These are phyloP conservation scores for Peronosclerospora sorghi DNA, from an alignment of 352 stramenopile genomes.

Conservation along the genomic window DNA sequence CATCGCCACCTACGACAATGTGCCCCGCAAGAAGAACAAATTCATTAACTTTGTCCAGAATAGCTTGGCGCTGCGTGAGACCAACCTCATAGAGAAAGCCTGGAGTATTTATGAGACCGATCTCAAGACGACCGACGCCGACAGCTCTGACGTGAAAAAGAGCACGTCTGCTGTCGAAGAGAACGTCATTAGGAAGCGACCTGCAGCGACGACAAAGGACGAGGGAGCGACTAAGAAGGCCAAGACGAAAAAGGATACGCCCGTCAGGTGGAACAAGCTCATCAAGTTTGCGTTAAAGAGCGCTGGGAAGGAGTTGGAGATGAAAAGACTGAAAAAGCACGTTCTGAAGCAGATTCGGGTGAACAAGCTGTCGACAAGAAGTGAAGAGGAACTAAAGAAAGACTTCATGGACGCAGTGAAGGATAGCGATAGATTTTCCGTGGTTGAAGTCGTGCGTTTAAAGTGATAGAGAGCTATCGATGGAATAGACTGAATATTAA, in stretches of 20 bases:
- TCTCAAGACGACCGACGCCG: slow-evolving; percentile 35
- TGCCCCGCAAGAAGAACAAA: slow-evolving; percentile 89
- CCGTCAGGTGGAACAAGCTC: slow-evolving; percentile 63
- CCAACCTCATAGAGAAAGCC: slow-evolving; percentile 40
- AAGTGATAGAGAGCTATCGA: slow-evolving; percentile 3
- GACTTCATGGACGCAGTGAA: slow-evolving; percentile 44
- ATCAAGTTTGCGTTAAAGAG: slow-evolving; percentile 49
- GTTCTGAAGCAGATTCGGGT: slow-evolving; percentile 34
- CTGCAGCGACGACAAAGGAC: slow-evolving; percentile 17
- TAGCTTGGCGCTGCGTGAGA: slow-evolving; percentile 48
- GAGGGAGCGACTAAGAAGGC: slow-evolving; percentile 30
- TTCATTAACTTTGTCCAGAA: slow-evolving; percentile 90
- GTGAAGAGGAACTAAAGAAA: slow-evolving; percentile 55
- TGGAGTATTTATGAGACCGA: slow-evolving; percentile 62
- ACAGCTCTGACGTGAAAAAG: slow-evolving; percentile 2
- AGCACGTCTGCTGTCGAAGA: neutral
- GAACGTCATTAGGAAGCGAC: slow-evolving; percentile 35
- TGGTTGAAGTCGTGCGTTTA: slow-evolving; percentile 46
- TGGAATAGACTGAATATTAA: neutral
- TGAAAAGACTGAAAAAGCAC: slow-evolving; percentile 34
- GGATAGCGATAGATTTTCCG: slow-evolving; percentile 27
- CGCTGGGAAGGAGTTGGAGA: slow-evolving; percentile 37
- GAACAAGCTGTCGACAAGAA: slow-evolving; percentile 35
- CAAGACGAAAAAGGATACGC: slow-evolving; percentile 36
- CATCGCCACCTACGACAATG: slow-evolving; percentile 80